These are phyloP conservation scores for Acanthamoeba lenticulata DNA, from an alignment of 208 protist genomes.

Conservation along the genomic window DNA sequence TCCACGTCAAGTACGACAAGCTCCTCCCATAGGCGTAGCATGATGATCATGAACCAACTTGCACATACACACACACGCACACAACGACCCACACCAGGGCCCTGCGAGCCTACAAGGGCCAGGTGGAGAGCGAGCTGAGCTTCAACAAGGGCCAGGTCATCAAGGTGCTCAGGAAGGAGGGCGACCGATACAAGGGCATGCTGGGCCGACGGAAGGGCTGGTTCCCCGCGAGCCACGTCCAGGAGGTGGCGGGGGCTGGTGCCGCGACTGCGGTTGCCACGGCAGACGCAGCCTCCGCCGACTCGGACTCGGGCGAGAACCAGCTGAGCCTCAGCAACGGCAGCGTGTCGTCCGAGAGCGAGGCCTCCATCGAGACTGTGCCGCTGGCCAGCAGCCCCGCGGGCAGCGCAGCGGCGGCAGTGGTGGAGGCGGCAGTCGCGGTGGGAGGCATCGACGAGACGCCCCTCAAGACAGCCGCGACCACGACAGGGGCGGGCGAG, in stretches of 20 bases:
- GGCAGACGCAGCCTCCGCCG: too few species aligned
- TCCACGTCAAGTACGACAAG: background rate
- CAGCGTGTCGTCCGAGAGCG: background rate
- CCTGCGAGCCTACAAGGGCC: background rate
- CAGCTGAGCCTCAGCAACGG: too few species aligned
- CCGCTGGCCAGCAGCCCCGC: too few species aligned
- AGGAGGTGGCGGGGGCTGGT: background rate
- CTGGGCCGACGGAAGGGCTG: conserved; percentile 37
- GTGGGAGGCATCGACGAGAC: background rate
- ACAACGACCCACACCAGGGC: background rate
- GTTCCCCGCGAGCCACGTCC: conserved; percentile 37
- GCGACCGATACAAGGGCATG: conserved; percentile 18
- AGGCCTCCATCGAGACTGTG: too few species aligned
- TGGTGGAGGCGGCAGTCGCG: too few species aligned
- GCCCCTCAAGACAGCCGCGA: background rate
- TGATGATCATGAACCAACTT: too few species aligned
- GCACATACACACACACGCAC: too few species aligned
- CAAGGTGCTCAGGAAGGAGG: background rate
- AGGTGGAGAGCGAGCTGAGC: conserved; percentile 46
- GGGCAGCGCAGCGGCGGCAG: background rate
- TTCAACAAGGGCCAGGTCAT: conserved; percentile 55
- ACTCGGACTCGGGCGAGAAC: too few species aligned
- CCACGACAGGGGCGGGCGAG: background rate
- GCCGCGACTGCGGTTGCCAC: too few species aligned
- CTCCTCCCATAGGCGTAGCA: background rate